phyloP scores from a whole-genome alignment of 805 yeast genomes.

The Nakazawaea wyomingensis region DNA sequence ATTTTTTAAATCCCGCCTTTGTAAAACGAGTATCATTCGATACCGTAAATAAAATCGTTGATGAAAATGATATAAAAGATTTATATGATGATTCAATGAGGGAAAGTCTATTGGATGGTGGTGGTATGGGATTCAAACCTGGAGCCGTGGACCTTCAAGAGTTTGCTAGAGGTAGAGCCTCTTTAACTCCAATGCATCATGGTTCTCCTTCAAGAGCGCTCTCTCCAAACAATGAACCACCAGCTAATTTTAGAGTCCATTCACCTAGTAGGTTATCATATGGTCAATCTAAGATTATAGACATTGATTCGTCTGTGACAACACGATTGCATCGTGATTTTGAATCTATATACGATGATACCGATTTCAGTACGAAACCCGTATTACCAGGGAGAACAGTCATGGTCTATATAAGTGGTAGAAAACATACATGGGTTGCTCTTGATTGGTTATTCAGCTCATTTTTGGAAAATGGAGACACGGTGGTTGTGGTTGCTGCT shows the following conservation, averaged over 20 bases:
- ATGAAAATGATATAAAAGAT: background rate
- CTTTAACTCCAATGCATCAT: background rate
- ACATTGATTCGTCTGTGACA: conserved; percentile 36
- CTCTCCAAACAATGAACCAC: background rate
- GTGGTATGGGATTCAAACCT: conserved; percentile 11
- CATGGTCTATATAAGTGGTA: conserved; percentile 61
- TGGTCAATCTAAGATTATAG: conserved; percentile 32
- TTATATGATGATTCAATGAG: background rate
- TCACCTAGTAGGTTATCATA: conserved; percentile 16
- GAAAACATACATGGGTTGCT: conserved; percentile 79
- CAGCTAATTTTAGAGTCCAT: background rate
- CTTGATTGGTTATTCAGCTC: conserved; percentile 61
- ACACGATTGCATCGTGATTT: conserved; percentile 43
- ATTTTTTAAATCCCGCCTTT: conserved; percentile 6
- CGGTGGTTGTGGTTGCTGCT: conserved; percentile 56
- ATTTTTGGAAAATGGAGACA: conserved; percentile 60
- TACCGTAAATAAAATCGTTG: conserved; percentile 8
- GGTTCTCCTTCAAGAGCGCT: conserved; percentile 1
- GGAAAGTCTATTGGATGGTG: conserved; percentile 9
- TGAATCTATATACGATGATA: conserved; percentile 39
- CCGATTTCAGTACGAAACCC: conserved; percentile 28
- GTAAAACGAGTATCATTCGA: conserved; percentile 11
- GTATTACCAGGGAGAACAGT: conserved; percentile 49
- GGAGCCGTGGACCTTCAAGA: conserved; percentile 6
- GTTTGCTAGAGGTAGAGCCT: conserved; percentile 1